Evolutionary conservation across 768 basidiomycete genomes (phyloP), one percentile per base, ranked within the genome.

Genomic region (Tulasnella sp.): DNA sequence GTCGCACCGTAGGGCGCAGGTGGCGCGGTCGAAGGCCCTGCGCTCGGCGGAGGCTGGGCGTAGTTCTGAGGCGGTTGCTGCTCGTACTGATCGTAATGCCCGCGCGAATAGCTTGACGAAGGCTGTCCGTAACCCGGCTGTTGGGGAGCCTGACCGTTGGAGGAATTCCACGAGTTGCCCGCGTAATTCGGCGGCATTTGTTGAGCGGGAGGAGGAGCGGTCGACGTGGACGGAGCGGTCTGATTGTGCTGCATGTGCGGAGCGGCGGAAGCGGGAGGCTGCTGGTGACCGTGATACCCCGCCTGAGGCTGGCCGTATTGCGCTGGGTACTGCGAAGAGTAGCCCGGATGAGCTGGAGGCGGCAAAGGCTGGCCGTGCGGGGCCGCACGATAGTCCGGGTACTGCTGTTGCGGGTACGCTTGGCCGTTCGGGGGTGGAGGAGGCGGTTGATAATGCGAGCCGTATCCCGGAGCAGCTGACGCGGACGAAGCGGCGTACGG

Each of bases 201-300:
- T 54, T 75, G 40, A 37, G 37, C 77, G 3, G 79, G 80, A 41
- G 76, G 80, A 64, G 69, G 77, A 42, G 81, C 81, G 16, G 28
- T 69, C 34, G 64, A 69, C 31, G 64, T 31, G 8, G 64, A 69
- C 64, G 64, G 64, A 37, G 64, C 34, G 11, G 64, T 22, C 28
- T 37, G 64, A 37, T 69, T 69, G 64, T 69, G 64, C 64, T 69
- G 64, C 64, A 69, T 31, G 34, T 69, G 64, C 14, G 64, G 64
- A 69, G 64, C 64, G 18, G 64, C 34, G 64, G 64, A 34, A 6
- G 81, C 81, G 31, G 81, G 81, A 31, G 81, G 81, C 46, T 76
- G 81, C 24, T 58, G 48, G 34, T 40, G 50, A 24, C 44, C 54
- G n/a, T 46, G 50, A 37, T 79, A 76, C 2, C 28, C n/a, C 22